Percentiles rank a stretch among this genome's conserved stretches.
phyloP scores from a whole-genome alignment of 2,329 filamentous ascomycete genomes.

The Monosporascus sp. region DNA sequence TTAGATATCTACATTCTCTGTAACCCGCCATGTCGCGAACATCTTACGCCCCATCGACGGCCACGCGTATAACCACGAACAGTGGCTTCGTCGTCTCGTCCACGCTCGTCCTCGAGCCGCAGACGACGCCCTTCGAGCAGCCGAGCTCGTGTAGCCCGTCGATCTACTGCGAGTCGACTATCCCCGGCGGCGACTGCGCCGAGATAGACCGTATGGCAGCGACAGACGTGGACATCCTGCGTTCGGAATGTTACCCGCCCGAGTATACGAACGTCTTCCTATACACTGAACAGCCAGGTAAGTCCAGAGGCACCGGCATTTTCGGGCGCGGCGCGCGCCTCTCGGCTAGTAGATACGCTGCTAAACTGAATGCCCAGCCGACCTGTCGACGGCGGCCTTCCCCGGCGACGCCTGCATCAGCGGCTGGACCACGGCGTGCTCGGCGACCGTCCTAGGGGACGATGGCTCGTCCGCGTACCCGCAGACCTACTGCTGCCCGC shows the following conservation, averaged over 20 bases:
- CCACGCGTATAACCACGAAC: neutral
- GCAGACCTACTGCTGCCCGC: neutral
- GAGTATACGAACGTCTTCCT: neutral
- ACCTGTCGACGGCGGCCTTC: neutral
- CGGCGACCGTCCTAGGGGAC: neutral
- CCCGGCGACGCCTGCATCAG: neutral
- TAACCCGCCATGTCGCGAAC: neutral
- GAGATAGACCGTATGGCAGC: neutral
- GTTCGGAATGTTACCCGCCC: neutral
- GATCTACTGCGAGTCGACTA: neutral
- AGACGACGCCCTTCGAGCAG: neutral
- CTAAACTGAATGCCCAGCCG: neutral
- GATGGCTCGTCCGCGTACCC: neutral
- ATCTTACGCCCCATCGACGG: neutral
- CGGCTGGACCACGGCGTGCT: neutral
- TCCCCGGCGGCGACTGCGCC: neutral
- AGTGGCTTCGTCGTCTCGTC: neutral
- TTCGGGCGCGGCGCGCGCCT: no score
- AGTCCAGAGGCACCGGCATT: neutral
- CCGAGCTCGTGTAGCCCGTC: neutral
- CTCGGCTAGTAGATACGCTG: neutral
- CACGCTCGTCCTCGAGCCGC: neutral
- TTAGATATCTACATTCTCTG: neutral
- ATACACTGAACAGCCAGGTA: neutral
- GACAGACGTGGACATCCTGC: neutral